A percentile compares a stretch with the other conserved stretches of the same genome.
phyloP scores from a whole-genome alignment of 2,329 filamentous ascomycete species.

The Ophiostoma novo-ulmi region DNA sequence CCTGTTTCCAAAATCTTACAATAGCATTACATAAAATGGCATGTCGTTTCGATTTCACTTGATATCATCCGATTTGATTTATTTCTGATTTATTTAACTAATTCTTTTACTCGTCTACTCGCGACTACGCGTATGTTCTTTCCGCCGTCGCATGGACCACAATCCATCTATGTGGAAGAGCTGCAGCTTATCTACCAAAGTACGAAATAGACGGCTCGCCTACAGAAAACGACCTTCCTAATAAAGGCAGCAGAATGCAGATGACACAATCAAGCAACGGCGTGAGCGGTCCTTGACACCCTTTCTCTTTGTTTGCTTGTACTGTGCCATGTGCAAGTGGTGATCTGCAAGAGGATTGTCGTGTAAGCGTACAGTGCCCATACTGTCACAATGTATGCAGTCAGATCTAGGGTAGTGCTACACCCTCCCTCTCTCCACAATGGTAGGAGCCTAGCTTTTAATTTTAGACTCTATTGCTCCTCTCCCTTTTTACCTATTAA shows the following conservation, averaged over 20 bases:
- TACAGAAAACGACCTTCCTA: not conserved
- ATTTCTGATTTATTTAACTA: not conserved
- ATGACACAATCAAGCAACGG: not conserved
- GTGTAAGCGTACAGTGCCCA: conserved; percentile 6
- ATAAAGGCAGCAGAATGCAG: not conserved
- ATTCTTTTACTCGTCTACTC: not conserved
- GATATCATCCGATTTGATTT: not conserved
- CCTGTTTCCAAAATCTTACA: not conserved
- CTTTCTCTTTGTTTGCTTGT: not conserved
- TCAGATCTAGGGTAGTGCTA: not conserved
- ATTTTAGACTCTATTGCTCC: not conserved
- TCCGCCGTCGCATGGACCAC: not conserved
- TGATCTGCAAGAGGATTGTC: not conserved
- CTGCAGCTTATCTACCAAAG: not conserved
- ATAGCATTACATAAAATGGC: not conserved
- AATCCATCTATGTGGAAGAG: not conserved
- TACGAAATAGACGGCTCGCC: not conserved
- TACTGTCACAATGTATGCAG: not conserved
- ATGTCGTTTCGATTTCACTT: not conserved
- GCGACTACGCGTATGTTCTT: not conserved
- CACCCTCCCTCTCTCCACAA: not conserved
- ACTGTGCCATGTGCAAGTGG: not conserved
- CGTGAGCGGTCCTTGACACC: not conserved
- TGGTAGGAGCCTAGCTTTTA: not conserved
- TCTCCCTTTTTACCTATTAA: not conserved